Percentiles rank a stretch among this genome's conserved stretches.
Evolutionary conservation across 306 rosid genomes (phyloP).

Genomic region (Fagus sylvatica): DNA sequence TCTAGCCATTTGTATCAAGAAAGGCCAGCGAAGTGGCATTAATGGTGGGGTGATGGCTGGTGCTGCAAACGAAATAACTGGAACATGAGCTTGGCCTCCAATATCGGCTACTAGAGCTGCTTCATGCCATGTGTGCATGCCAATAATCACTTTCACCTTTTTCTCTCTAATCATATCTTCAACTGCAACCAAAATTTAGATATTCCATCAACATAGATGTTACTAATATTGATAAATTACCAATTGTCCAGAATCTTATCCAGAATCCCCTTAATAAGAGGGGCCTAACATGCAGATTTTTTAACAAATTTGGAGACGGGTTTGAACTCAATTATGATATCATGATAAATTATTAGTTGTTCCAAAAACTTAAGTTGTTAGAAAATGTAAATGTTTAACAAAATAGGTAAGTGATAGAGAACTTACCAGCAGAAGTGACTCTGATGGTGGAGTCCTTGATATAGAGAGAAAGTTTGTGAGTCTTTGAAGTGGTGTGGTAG

Average conservation of each 20-base stretch:
- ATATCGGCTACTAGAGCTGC: constrained; percentile 53
- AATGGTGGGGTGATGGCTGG: constrained; percentile 34
- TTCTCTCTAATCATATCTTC: constrained; percentile 35
- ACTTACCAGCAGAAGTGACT: constrained; percentile 40
- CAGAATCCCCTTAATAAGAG: too few species aligned
- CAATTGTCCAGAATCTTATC: too few species aligned
- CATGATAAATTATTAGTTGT: too few species aligned
- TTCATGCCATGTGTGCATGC: constrained; percentile 60
- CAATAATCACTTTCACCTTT: constrained; percentile 43
- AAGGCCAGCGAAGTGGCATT: constrained; percentile 51
- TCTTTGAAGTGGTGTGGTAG: neutral
- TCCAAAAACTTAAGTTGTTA: too few species aligned
- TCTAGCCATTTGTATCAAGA: constrained; percentile 48
- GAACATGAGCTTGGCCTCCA: constrained; percentile 43
- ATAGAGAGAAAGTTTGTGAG: constrained; percentile 25
- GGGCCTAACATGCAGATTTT: too few species aligned
- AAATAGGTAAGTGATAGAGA: neutral
- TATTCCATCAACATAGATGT: neutral
- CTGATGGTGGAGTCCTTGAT: constrained; percentile 23
- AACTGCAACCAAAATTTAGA: constrained; percentile 31
- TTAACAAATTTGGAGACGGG: too few species aligned
- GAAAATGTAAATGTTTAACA: too few species aligned
- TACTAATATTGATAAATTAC: too few species aligned
- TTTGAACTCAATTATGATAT: too few species aligned
- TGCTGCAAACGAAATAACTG: constrained; percentile 51